Percentiles rank a stretch among this genome's conserved stretches.
These are phyloP conservation scores for Cystobasidiaceae sp. DNA, from an alignment of 1,284 basidiomycete genomes.

Conservation along the genomic window DNA sequence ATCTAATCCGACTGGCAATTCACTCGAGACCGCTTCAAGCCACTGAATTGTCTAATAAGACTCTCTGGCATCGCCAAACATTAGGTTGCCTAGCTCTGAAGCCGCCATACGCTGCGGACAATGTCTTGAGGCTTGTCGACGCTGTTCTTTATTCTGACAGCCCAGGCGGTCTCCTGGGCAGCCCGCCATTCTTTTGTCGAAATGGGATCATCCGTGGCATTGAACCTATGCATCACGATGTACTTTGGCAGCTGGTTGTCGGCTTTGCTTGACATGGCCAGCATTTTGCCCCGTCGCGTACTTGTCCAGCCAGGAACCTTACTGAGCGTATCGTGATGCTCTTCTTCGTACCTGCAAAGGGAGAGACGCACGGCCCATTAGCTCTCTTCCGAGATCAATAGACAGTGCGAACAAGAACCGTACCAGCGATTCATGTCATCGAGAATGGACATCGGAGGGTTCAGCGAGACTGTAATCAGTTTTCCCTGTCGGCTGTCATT, in stretches of 20 bases:
- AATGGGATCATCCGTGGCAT: too few relatives aligned
- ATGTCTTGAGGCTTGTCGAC: background rate
- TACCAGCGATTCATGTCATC: constrained; percentile 25
- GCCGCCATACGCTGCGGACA: background rate
- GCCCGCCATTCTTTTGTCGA: too few relatives aligned
- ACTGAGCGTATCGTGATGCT: background rate
- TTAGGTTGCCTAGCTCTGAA: too few relatives aligned
- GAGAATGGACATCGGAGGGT: constrained; percentile 1
- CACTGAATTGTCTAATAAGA: too few relatives aligned
- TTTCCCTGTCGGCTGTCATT: too few relatives aligned
- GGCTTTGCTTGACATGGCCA: background rate
- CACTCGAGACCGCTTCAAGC: too few relatives aligned
- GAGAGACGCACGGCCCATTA: background rate
- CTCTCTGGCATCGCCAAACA: too few relatives aligned
- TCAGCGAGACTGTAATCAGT: background rate
- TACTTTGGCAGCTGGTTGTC: constrained; percentile 8
- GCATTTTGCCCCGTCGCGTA: background rate
- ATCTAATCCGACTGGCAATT: too few relatives aligned
- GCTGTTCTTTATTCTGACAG: background rate
- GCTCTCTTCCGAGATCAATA: too few relatives aligned
- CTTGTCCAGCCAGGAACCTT: constrained; percentile 15
- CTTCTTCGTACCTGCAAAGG: constrained; percentile 13
- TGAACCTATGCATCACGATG: constrained; percentile 7
- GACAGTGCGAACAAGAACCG: background rate
- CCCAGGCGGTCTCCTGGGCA: background rate